A percentile compares a stretch with the other conserved stretches of the same genome.
Conservation (phyloP, 2,329 filamentous ascomycete species). For the Phialophora macrospora region DNA sequence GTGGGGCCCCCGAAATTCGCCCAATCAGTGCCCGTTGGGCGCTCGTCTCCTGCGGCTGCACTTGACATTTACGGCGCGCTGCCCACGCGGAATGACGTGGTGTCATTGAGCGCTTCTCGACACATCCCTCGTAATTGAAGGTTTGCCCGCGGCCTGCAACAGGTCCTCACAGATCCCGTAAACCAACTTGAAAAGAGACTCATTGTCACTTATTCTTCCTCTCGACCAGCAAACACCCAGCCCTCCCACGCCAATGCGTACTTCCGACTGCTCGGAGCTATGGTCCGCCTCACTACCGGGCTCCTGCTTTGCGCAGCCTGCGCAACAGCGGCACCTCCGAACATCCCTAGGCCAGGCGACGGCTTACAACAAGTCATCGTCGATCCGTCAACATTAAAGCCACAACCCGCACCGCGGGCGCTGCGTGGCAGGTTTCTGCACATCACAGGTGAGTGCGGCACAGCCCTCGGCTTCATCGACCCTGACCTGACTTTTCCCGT, state of each 20-base stretch:
- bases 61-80: not conserved
- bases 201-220: not conserved
- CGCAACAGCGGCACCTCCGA: constrained; percentile 31
- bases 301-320: constrained; percentile 37
- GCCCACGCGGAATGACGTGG: constrained; percentile 4
- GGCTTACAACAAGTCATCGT: constrained; percentile 19
- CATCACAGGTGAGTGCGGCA: constrained; percentile 69
- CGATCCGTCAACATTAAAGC: constrained; percentile 9
- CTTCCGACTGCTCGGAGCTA: constrained; percentile 7
- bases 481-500: constrained; percentile 26
- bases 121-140: no score
- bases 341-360: constrained; percentile 11
- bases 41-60: constrained; percentile 2
- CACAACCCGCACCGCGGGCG: constrained; percentile 38
- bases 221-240: not conserved
- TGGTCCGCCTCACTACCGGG: constrained; percentile 35
- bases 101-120: not conserved
- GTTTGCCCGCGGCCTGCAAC: not conserved
- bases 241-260: constrained; percentile 1
- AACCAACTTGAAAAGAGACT: not conserved
- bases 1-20: not conserved
- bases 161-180: not conserved
- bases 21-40: constrained; percentile 1
- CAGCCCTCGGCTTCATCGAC: constrained; percentile 8
- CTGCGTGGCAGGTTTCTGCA: constrained; percentile 81